A percentile compares a stretch with the other conserved stretches of the same genome.
phyloP scores from a whole-genome alignment of 2,329 filamentous ascomycete genomes.

The Helicocarpus griseus region DNA sequence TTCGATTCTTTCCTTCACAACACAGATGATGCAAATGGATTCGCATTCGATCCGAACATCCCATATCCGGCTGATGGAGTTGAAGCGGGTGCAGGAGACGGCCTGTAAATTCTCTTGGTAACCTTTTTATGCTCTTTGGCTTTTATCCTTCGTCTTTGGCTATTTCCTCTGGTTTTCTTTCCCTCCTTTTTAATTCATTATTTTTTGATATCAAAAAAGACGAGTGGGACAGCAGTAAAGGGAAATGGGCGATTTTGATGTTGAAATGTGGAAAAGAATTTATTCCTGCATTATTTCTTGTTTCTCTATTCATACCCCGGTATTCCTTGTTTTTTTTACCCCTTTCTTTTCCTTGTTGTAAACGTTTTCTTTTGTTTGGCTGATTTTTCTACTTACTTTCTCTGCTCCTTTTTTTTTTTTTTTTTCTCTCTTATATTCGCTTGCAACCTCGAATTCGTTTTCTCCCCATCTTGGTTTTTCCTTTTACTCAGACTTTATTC shows the following conservation, averaged over 20 bases:
- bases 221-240: background rate
- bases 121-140: background rate
- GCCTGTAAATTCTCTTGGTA: conserved; percentile 22
- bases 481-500: conserved; percentile 11
- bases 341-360: background rate
- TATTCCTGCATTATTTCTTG: conserved; percentile 1
- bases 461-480: conserved; percentile 10
- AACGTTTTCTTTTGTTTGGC: background rate
- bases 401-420: background rate
- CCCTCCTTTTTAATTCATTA: background rate
- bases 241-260: background rate
- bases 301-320: background rate
- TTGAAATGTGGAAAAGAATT: conserved; percentile 5
- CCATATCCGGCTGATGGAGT: conserved; percentile 31
- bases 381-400: background rate
- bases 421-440: conserved; percentile 8
- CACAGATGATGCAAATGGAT: conserved; percentile 39
- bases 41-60: conserved; percentile 34
- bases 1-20: conserved; percentile 60
- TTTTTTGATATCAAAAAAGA: background rate
- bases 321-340: background rate
- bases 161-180: background rate
- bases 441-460: conserved; percentile 7
- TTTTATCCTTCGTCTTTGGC: background rate
- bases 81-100: conserved; percentile 32